phyloP scores from a whole-genome alignment of 2,329 filamentous ascomycete genomes.

The Chaetomium strumarium region DNA sequence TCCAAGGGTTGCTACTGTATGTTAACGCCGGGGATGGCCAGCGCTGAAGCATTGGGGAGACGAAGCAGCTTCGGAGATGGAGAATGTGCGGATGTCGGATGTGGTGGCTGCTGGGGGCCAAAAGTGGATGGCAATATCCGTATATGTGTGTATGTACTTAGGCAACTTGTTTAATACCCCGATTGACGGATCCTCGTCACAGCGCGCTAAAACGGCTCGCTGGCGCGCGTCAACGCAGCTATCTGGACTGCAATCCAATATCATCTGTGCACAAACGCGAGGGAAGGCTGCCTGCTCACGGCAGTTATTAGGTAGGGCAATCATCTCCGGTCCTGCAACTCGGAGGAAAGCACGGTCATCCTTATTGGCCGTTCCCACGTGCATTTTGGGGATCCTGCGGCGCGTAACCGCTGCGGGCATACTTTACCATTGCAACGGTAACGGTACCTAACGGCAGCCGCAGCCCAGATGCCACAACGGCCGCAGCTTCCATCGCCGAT shows the following conservation, averaged over 20 bases:
- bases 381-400: slow-evolving; percentile 7
- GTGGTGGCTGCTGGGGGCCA: background rate
- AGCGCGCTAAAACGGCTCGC: background rate
- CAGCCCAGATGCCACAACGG: background rate
- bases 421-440: background rate
- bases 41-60: too few species aligned
- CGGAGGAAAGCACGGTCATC: background rate
- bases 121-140: background rate
- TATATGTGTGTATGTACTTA: background rate
- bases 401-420: slow-evolving; percentile 3
- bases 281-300: background rate
- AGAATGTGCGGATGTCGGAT: background rate
- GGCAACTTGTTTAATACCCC: background rate
- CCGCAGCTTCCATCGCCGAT: slow-evolving; percentile 3
- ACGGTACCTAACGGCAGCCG: background rate
- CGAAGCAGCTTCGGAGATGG: background rate
- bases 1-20: too few species aligned
- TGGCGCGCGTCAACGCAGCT: slow-evolving; percentile 14
- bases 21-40: background rate
- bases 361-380: slow-evolving; percentile 14
- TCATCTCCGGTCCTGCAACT: background rate
- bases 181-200: background rate
- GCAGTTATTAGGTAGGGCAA: too few species aligned
- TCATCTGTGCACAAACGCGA: background rate
- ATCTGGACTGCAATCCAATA: background rate